These are phyloP conservation scores for Alternaria sp. DNA, from an alignment of 2,329 filamentous ascomycete genomes.

Conservation along the genomic window DNA sequence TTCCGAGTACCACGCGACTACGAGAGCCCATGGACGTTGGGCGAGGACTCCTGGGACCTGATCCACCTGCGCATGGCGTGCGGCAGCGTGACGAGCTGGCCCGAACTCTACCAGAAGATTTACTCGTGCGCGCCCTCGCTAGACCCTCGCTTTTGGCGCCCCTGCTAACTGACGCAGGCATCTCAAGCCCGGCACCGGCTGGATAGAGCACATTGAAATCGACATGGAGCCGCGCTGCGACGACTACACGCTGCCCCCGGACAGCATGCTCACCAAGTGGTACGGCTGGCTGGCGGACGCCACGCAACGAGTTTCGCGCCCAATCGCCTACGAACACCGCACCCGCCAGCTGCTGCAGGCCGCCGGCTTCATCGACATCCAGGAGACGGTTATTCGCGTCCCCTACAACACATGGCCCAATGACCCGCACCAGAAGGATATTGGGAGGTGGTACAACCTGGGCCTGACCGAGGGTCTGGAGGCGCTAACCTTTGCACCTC, in stretches of 20 bases:
- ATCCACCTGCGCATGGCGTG: slow-evolving; percentile 82
- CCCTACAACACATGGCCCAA: slow-evolving; percentile 77
- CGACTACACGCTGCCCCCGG: slow-evolving; percentile 64
- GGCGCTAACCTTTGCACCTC: slow-evolving; percentile 73
- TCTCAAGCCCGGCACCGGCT: slow-evolving; percentile 75
- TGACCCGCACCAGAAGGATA: slow-evolving; percentile 68
- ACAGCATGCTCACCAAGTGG: slow-evolving; percentile 71
- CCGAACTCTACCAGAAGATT: slow-evolving; percentile 72
- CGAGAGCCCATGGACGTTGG: slow-evolving; percentile 74
- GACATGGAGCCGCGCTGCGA: slow-evolving; percentile 80
- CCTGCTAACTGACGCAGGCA: slow-evolving; percentile 62
- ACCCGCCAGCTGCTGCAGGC: slow-evolving; percentile 68
- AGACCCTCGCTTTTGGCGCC: background rate
- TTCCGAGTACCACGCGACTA: slow-evolving; percentile 76
- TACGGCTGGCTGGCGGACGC: slow-evolving; percentile 70
- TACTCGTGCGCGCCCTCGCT: slow-evolving; percentile 61
- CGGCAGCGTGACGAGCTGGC: slow-evolving; percentile 81
- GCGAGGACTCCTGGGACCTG: slow-evolving; percentile 76
- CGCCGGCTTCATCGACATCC: slow-evolving; percentile 81
- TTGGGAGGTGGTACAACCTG: slow-evolving; percentile 85
- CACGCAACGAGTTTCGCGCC: slow-evolving; percentile 69
- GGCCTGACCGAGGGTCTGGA: slow-evolving; percentile 76
- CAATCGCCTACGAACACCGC: slow-evolving; percentile 69
- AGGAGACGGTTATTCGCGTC: slow-evolving; percentile 70
- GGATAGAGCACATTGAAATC: slow-evolving; percentile 87